These are phyloP conservation scores for Ceratobasidium papillatum DNA, from an alignment of 1,284 basidiomycete species.

Conservation along the genomic window DNA sequence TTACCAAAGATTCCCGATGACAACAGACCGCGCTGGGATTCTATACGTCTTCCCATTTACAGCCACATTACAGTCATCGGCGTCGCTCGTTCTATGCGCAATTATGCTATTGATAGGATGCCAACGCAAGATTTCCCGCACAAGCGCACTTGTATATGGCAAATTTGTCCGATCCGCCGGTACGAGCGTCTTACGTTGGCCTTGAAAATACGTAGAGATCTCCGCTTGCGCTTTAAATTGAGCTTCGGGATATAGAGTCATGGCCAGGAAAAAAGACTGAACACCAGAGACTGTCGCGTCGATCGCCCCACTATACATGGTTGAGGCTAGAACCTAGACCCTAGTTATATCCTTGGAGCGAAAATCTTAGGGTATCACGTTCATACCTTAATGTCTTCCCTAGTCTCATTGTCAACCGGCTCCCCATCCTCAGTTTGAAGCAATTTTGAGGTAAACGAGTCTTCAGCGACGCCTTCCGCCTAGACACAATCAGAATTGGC, in stretches of 20 bases:
- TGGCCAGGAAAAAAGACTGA: conserved; percentile 24
- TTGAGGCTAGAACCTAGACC: conserved; percentile 45
- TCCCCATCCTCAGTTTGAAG: conserved; percentile 46
- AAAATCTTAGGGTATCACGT: neutral
- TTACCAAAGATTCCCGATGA: conserved; percentile 12
- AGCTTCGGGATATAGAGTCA: conserved; percentile 14
- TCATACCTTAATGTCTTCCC: conserved; percentile 48
- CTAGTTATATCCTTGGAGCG: neutral
- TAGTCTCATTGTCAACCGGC: conserved; percentile 45
- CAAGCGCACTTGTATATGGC: conserved; percentile 18
- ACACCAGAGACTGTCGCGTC: conserved; percentile 37
- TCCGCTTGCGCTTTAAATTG: conserved; percentile 13
- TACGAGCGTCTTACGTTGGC: neutral
- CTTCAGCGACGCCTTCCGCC: conserved; percentile 48
- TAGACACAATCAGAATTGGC: conserved; percentile 29
- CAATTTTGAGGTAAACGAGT: conserved; percentile 48
- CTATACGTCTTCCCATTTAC: conserved; percentile 2
- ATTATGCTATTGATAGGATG: conserved; percentile 6
- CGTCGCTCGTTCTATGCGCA: neutral
- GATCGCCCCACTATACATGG: conserved; percentile 49
- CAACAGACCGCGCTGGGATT: conserved; percentile 5
- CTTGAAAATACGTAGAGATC: neutral
- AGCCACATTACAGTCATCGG: conserved; percentile 10
- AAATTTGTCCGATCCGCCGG: neutral
- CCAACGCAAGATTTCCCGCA: conserved; percentile 19